Evolutionary conservation across 148 eudicot genomes (phyloP).

Genomic region (Persicaria tinctoria): DNA sequence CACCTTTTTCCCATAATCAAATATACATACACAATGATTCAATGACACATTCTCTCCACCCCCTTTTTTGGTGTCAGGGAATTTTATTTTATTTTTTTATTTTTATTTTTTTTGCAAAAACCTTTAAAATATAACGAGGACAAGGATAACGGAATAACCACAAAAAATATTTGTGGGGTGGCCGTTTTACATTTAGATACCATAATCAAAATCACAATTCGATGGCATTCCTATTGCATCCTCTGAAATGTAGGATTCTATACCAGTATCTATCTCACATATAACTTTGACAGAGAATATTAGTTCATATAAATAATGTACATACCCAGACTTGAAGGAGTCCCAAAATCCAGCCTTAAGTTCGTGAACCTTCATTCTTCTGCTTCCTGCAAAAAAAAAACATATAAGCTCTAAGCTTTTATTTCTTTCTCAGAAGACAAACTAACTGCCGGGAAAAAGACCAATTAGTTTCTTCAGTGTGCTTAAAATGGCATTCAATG

Average conservation of each 20-base stretch:
- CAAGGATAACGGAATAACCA: not conserved
- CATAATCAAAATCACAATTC: not conserved
- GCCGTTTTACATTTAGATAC: not conserved
- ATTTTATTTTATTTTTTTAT: not conserved
- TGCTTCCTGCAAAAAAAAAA: slow-evolving; percentile 42
- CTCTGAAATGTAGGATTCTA: not conserved
- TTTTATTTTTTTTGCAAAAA: not conserved
- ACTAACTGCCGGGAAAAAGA: not conserved
- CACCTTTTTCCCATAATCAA: not conserved
- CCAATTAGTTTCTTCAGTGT: not conserved
- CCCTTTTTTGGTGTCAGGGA: not conserved
- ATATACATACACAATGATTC: not conserved
- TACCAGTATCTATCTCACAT: not conserved
- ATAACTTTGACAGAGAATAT: not conserved
- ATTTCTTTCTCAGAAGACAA: not conserved
- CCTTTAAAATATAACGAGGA: not conserved
- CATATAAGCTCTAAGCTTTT: not conserved
- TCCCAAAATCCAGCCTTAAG: slow-evolving; percentile 82
- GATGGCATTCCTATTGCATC: not conserved
- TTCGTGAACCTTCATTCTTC: slow-evolving; percentile 36
- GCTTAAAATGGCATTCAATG: not conserved
- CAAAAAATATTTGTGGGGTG: not conserved
- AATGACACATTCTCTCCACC: not conserved
- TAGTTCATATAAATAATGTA: slow-evolving; percentile 3
- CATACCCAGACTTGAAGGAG: slow-evolving; percentile 84